Evolutionary conservation across 2,329 filamentous ascomycete species (phyloP), one percentile per base, ranked within the genome.

Genomic region (Trichoderma endophyticum): DNA sequence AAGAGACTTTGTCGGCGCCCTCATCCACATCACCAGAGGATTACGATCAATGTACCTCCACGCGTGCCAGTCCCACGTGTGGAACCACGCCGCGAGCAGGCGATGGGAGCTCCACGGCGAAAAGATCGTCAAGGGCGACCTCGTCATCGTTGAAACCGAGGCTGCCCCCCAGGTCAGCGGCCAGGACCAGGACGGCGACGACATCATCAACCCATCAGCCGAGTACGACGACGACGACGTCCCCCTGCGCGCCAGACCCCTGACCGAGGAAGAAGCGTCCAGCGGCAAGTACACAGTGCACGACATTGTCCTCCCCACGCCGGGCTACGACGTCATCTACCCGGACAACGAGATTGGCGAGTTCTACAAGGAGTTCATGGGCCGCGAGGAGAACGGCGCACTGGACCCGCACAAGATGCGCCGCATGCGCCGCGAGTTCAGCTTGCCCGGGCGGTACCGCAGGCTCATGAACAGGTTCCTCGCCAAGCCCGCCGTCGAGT

Each of bases 1-100:
- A 51, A 87, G 86, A 57, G 95, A 99, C 81, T 96, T 89, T 79
- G 87, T 93, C 73, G 95, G 95, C 28, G 94, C 96, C 1, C 82
- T 99, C 66, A 88, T 92, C 78, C 87, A 88, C 69, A 95, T 99
- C 74, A 92, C 92, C 28, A 88, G 95, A 21, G 93, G 93, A 63
- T 85, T 98, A 77, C 89, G 94, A 57, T 89, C 94, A 72, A 98
- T 99, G 92, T 99, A 98, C 79, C 91, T 97, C 18, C 96, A 99
- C 80, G 95, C 96, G 6, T 98, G 98, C 82, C 96, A 99, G 81
- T 97, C 93, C 6, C 88, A 94, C 48, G 91, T 99, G 9, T 99
- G 95, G 95, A 99, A 99, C 83, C 89, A 90, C 75, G 93, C 90
- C 14, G 93, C 90, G 2, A 94, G 93, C 75, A 90, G 92, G 76